Base-by-base conservation (phyloP, 2,329 filamentous ascomycete species). In the Eurotiales sp. region DNA sequence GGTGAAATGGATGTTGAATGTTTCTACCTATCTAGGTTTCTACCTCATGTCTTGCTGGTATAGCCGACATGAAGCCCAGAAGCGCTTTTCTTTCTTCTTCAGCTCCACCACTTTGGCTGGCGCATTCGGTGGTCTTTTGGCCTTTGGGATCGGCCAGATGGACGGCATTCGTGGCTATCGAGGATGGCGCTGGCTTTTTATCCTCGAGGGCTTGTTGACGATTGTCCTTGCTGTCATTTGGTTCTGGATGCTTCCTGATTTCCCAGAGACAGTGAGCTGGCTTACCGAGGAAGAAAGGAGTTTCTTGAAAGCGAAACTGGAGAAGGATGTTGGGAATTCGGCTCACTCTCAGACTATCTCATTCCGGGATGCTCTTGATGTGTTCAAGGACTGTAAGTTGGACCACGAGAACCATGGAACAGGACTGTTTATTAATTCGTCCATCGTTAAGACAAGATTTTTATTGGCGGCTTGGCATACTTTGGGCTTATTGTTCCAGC, bases 81-180 rank as follows among this genome's bases (percentile, higher is more conserved):
- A 90, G 63, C 84, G 93, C 25, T 96, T 91, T 72, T 88, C 85
- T 14, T 91, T 97, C 76, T 97, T 97, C 77, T 97, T 97, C 76
- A 85, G 82, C 62, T 88, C 78, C 7, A 81, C 82, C 1, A 81
- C 79, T 1, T 71, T 83, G 1, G 81, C 82, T 2, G 81, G 82
- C 41, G 81, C 82, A 1, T 85, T 85, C 55, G 81, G 83, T 44
- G 82, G 82, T 15, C 71, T 85, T 8, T 69, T 85, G 14, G 82
- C 82, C 2, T 77, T 77, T 27, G 82, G 75, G 19, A 78, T 85
- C 46, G 76, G 80, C 27, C 77, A 82, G 61, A 82, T 85, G 77
- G 60, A 74, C 1, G 78, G 78, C 2, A 47, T 68, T 21, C 56
- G 63, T n/a, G 77, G 81, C 11, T 93, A 91, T 65, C 69, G 45